Evolutionary conservation across 2,329 filamentous ascomycete genomes (phyloP), one percentile per base, ranked within the genome.

Genomic region (Penicillium decumbens): DNA sequence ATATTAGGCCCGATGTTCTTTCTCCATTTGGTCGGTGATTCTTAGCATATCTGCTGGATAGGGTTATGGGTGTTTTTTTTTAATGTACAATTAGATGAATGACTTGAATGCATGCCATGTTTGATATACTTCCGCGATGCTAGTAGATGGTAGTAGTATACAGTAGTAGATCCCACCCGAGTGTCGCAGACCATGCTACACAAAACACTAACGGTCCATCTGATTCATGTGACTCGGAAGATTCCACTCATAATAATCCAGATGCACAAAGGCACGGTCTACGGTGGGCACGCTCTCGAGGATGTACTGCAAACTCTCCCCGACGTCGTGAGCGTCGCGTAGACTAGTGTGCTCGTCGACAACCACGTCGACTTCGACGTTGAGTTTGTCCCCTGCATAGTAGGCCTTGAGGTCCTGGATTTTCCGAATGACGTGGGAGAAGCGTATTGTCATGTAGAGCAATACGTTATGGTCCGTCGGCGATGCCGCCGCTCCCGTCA

Each of bases 361-460:
- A 43, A 84, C 75, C 44, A 84, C 75, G 57, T 84, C 81, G 4
- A 84, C 77, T 57, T 84, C 81, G 15, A 83, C 81, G 55, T 82
- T 83, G 57, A 82, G 80, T 33, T 77, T 75, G 54, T 83, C 79
- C 0, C 81, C 81, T 0, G 80, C 79, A 58, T 83, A 80, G 60
- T 84, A 84, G 4, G 80, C 81, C 47, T 83, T 80, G 33, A 84
- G 76, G 59, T 83, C 81, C 46, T 74, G 68, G 42, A 84, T 81
- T 57, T 69, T 85, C 63, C 82, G 83, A 64, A 96, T 95, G 10
- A 87, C 87, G 58, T 87, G 89, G 40, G 90, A 90, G 65, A 95
- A 95, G 18, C 91, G 86, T 87, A 95, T 95, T 1, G 90, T 93
- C 59, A 95, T 80, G 71, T 96, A 96, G 1, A 95, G 77, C 20